Conservation (phyloP, 2,329 filamentous ascomycete species). For the Kalaharituber pfeilii region DNA sequence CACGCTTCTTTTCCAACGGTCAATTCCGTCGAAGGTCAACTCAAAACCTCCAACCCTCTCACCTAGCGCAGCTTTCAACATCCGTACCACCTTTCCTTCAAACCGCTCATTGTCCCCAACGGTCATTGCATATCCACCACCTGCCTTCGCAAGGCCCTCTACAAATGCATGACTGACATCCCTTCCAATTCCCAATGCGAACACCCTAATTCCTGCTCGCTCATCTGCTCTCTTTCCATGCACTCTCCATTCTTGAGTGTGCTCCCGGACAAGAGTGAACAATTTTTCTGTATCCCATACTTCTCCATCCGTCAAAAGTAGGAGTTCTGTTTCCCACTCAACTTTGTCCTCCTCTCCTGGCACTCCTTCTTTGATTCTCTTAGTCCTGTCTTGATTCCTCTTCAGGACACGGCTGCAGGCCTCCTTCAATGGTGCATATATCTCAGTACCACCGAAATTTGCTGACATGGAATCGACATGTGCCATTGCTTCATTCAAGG, state of each 20-base stretch:
- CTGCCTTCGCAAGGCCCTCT: slow-evolving; percentile 38
- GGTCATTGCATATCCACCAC: slow-evolving; percentile 43
- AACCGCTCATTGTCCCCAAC: slow-evolving; percentile 47
- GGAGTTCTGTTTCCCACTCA: slow-evolving; percentile 32
- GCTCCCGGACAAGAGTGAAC: slow-evolving; percentile 30
- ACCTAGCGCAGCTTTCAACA: slow-evolving; percentile 53
- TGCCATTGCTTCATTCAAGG: slow-evolving; percentile 30
- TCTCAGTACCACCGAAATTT: slow-evolving; percentile 39
- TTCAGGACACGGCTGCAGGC: slow-evolving; percentile 13
- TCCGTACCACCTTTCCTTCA: slow-evolving; percentile 50
- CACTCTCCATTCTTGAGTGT: slow-evolving; percentile 26
- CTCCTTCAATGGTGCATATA: slow-evolving; percentile 32
- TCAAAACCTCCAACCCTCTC: slow-evolving; percentile 42
- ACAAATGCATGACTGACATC: slow-evolving; percentile 37
- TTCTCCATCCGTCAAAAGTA: slow-evolving; percentile 41
- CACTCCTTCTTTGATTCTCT: background rate
- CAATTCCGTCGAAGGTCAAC: slow-evolving; percentile 7
- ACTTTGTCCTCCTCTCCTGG: background rate
- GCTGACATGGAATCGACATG: slow-evolving; percentile 32
- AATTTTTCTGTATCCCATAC: slow-evolving; percentile 34
- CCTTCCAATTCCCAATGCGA: slow-evolving; percentile 38
- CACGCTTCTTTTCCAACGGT: background rate
- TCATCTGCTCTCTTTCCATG: slow-evolving; percentile 23
- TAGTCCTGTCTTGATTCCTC: slow-evolving; percentile 9
- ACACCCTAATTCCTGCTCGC: slow-evolving; percentile 31